Conservation (phyloP, 345 rosid genomes). For the Pugionium dolabratum region DNA sequence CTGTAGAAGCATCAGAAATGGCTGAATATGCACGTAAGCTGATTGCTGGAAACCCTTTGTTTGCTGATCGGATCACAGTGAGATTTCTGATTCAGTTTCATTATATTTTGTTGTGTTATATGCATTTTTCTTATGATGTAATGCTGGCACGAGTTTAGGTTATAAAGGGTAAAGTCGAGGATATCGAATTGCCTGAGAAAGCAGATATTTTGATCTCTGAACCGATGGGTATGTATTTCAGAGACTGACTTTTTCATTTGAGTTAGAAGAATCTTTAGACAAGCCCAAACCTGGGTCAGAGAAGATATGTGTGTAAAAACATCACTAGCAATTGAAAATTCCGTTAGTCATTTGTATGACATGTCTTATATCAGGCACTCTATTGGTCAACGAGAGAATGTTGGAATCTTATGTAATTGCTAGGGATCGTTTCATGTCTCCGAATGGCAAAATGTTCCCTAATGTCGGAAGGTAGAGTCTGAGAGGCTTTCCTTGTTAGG, state of each 20-base stretch:
- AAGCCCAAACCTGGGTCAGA: background rate
- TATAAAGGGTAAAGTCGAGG: slow-evolving; percentile 96
- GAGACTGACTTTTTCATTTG: background rate
- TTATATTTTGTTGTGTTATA: slow-evolving; percentile 18
- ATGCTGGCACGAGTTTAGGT: slow-evolving; percentile 51
- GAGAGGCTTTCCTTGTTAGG: slow-evolving; percentile 1
- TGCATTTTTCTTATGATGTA: slow-evolving; percentile 30
- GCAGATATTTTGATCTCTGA: slow-evolving; percentile 97
- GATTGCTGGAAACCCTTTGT: slow-evolving; percentile 82
- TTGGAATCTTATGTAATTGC: slow-evolving; percentile 95
- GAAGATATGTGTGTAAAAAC: background rate
- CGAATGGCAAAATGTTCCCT: slow-evolving; percentile 95
- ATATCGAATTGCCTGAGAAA: slow-evolving; percentile 92
- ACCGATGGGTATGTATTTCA: slow-evolving; percentile 78
- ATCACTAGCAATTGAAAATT: slow-evolving; percentile 9
- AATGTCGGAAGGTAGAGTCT: slow-evolving; percentile 76
- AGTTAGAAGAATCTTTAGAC: background rate
- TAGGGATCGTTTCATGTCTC: slow-evolving; percentile 86
- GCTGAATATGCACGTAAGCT: slow-evolving; percentile 94
- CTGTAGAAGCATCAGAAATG: slow-evolving; percentile 99
- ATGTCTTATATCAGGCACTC: slow-evolving; percentile 60
- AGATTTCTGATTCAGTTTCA: slow-evolving; percentile 34
- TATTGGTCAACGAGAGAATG: slow-evolving; percentile 97
- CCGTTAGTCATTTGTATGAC: slow-evolving; percentile 6
- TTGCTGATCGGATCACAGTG: slow-evolving; percentile 84